Conservation (phyloP, 352 stramenopile species). For the Pythium vanterpoolii region DNA sequence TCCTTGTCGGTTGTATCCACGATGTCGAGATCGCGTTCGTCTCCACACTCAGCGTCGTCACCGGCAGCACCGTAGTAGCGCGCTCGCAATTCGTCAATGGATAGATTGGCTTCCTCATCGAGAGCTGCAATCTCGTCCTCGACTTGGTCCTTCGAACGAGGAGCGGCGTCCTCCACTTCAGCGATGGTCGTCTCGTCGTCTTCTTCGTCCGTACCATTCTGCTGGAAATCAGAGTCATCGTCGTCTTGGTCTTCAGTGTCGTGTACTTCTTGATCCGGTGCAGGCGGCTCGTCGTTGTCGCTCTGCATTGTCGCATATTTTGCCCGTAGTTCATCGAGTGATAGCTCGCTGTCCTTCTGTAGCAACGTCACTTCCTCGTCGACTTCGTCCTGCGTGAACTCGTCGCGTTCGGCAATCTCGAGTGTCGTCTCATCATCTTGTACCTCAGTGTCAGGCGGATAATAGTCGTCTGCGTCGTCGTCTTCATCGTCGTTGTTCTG, state of each 20-base stretch:
- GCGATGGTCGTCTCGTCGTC: constrained; percentile 80
- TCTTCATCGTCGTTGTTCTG: constrained; percentile 16
- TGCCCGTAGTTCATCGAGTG: constrained; percentile 81
- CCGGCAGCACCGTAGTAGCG: constrained; percentile 45
- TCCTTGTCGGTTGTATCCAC: constrained; percentile 17
- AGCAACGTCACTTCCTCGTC: constrained; percentile 88
- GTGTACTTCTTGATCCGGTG: not conserved
- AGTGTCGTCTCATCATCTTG: constrained; percentile 91
- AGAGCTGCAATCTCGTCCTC: constrained; percentile 74
- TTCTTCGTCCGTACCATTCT: constrained; percentile 22
- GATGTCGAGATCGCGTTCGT: not conserved
- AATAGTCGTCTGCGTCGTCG: constrained; percentile 31
- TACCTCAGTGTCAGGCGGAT: constrained; percentile 34
- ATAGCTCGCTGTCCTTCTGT: constrained; percentile 90
- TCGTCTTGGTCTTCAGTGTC: constrained; percentile 2
- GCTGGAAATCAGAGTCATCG: constrained; percentile 13
- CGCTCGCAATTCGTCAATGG: constrained; percentile 81
- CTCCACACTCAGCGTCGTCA: not conserved
- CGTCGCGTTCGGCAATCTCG: constrained; percentile 73
- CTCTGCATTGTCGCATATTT: constrained; percentile 37
- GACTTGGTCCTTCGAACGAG: constrained; percentile 26
- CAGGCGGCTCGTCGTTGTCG: not conserved
- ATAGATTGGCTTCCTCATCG: constrained; percentile 83
- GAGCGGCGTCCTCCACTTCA: constrained; percentile 47
- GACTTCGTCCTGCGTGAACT: constrained; percentile 35